Base-by-base conservation (phyloP, 2,329 filamentous ascomycete species). In the Cladosporium sp. region DNA sequence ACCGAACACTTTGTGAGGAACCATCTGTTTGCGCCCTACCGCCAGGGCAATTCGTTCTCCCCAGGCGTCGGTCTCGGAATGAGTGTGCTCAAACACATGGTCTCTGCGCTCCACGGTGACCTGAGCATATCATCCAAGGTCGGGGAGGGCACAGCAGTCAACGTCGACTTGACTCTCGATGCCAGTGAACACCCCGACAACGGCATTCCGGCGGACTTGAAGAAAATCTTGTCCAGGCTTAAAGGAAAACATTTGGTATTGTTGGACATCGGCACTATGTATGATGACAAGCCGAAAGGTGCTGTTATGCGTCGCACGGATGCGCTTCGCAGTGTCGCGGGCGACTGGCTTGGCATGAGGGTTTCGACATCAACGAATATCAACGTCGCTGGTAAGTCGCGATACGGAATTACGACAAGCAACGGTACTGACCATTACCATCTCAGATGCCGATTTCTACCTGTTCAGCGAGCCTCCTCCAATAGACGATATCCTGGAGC, bases 81-180 rank as follows among this genome's bases (percentile, higher is more conserved):
- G 16, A 71, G 67, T 26, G 76, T 78, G 51, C 74, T 77, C 30
- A 71, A 72, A 26, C 69, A 72, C 8, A 68, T 78, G 14, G 83
- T 89, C 16, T 82, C 84, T 57, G 83, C 86, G 32, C 77, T 91
- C 0, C 81, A 83, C 30, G 88, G 88, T 0, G 81, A 79, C 7
- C 86, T 91, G 46, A 80, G 84, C 10, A 81, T 90, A 32, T 79
- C 65, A 25, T 86, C 81, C 58, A 79, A 84, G 62, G 77, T 69
- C 30, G 71, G 71, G 2, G 65, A 70, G 10, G 72, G 72, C 14
- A 73, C 72, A 3, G 68, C 70, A 36, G 65, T 72, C 43, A 61
- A 68, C 34, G 65, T 71, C 0, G 66, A 64, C 23, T 54, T 72
- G 10, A 62, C 58, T 25, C 48, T 69, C n/a, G 64, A 65, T 25